Evolutionary conservation across 2,329 filamentous ascomycete species (phyloP), one percentile per base, ranked within the genome.

Genomic region (Pseudogymnoascus sp.): DNA sequence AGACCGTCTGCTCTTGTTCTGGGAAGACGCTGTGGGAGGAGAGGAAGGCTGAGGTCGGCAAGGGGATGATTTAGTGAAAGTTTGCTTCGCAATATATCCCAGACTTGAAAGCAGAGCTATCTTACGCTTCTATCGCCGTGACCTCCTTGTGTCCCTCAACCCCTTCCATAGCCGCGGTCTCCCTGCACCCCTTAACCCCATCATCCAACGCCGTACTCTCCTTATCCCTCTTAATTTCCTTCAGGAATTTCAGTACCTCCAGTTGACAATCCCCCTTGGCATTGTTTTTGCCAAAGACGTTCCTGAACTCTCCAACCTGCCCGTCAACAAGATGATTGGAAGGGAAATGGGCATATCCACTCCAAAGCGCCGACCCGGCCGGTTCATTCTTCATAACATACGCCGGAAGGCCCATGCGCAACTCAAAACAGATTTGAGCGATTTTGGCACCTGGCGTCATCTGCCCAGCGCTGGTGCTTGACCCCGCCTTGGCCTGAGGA

Each of bases 21-120:
- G 94, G 94, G 3, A 97, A 97, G 84, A 97, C 92, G 63, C 84
- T 99, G 10, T 99, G 94, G 94, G 90, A 99, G 76, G 94, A 99
- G 80, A 85, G 94, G 69, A 87, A 88, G 76, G 92, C 97, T 71
- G 91, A 96, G 78, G 86, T 92, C 44, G 82, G 83, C 68, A 92
- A 91, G 77, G 94, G 94, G 2, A 97, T 99, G 91, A 78, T 94
- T 69, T 97, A 76, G 85, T 68, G 50, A 56, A 21, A 33, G n/a
- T 33, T 56, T 56, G 50, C n/a, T 33, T 21, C 28, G 50, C 50
- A 33, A 56, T 56, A 33, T 56, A 56, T 56, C 50, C 50, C 14
- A 28, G 2, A 53, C 8, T 16, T 53, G 47, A 53, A 53, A 16
- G 23, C 23, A 25, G 28, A 10, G 47, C 47, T 53, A 16, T 23